Percentiles rank a stretch among this genome's conserved stretches.
These are phyloP conservation scores for Starmerella bacillaris DNA, from an alignment of 805 yeast genomes.

Conservation along the genomic window DNA sequence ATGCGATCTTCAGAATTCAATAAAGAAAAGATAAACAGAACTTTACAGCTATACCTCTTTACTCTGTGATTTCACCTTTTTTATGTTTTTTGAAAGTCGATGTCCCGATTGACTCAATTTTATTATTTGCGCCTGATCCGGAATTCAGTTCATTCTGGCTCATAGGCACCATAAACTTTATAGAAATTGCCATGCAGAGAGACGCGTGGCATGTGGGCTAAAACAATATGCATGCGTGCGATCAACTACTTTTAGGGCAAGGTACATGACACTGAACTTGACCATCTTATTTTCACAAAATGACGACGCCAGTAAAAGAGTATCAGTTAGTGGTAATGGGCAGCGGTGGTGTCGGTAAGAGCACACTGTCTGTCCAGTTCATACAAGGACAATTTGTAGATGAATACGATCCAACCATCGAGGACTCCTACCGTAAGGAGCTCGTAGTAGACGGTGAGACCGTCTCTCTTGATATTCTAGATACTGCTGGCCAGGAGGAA, in stretches of 20 bases:
- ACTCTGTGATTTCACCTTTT: no score
- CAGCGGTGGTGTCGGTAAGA: slow-evolving; percentile 97
- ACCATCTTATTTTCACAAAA: not conserved
- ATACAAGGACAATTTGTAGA: slow-evolving; percentile 91
- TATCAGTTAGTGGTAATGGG: slow-evolving; percentile 92
- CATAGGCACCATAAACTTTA: no score
- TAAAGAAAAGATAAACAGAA: no score
- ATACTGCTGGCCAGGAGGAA: slow-evolving; percentile 97
- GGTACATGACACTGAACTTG: not conserved
- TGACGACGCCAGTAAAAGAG: slow-evolving; percentile 29
- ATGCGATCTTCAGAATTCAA: no score
- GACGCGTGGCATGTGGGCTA: no score
- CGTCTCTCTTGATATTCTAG: slow-evolving; percentile 69
- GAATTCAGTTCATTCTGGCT: no score
- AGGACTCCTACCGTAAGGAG: slow-evolving; percentile 55
- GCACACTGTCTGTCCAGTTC: slow-evolving; percentile 86
- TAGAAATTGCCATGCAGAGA: no score
- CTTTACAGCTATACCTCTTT: no score
- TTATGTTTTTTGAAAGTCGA: no score
- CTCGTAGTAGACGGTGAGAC: slow-evolving; percentile 67
- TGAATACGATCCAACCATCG: slow-evolving; percentile 97
- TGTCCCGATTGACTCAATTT: no score
- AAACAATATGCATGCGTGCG: no score
- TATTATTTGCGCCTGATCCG: no score
- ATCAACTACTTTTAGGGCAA: not conserved